Conservation (phyloP, 805 yeast genomes). For the Kluyveromyces starmeri region DNA sequence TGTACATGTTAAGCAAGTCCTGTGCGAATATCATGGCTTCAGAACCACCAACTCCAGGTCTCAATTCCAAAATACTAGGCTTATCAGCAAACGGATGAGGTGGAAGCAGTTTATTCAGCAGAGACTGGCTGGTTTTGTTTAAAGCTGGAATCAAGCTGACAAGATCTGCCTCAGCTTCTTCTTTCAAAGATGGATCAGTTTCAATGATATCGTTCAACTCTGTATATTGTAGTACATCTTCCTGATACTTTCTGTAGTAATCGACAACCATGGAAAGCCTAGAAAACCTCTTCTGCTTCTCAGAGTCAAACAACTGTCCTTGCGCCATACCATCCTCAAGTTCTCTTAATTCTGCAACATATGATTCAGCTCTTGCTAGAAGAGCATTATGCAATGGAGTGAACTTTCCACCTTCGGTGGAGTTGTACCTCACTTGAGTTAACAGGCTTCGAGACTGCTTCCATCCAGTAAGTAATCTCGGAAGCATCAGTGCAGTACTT, state of each 20-base stretch:
- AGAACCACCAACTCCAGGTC: constrained; percentile 95
- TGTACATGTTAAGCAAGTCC: constrained; percentile 76
- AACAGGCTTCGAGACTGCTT: neutral
- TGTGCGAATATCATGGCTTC: constrained; percentile 85
- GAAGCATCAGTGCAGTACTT: neutral
- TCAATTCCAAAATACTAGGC: constrained; percentile 70
- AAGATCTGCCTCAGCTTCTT: constrained; percentile 59
- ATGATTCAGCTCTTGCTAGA: constrained; percentile 36
- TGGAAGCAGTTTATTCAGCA: constrained; percentile 62
- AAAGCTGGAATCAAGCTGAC: constrained; percentile 38
- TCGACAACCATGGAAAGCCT: constrained; percentile 37
- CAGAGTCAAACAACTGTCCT: constrained; percentile 36
- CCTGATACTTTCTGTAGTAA: constrained; percentile 32
- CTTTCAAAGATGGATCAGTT: constrained; percentile 30
- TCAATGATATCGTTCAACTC: constrained; percentile 30
- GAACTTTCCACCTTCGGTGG: constrained; percentile 10
- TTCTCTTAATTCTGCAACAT: constrained; percentile 33
- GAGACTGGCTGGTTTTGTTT: constrained; percentile 31
- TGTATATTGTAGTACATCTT: constrained; percentile 24
- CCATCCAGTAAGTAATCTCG: neutral
- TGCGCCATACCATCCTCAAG: constrained; percentile 36
- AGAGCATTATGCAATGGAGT: constrained; percentile 43
- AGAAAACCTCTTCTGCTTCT: constrained; percentile 42
- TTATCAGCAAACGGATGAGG: constrained; percentile 67
- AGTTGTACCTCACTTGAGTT: constrained; percentile 8